Conservation (phyloP, 305 asterid genomes). For the Withania somnifera region DNA sequence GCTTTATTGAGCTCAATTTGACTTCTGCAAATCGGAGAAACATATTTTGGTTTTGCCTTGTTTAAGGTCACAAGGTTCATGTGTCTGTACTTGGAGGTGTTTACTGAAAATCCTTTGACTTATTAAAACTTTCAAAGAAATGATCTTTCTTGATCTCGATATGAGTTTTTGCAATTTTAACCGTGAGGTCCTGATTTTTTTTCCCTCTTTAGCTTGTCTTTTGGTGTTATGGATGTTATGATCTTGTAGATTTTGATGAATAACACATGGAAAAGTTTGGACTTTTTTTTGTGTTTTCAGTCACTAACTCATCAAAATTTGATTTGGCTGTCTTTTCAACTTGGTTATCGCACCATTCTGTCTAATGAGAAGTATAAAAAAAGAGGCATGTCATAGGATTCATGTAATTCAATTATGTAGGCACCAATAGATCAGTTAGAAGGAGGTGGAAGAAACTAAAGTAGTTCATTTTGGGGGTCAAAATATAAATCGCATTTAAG, state of each 20-base stretch:
- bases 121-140: neutral
- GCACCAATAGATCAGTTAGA: neutral
- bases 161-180: neutral
- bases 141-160: neutral
- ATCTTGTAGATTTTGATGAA: neutral
- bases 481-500: neutral
- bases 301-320: neutral
- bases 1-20: neutral
- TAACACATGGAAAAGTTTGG: neutral
- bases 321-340: neutral
- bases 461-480: neutral
- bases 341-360: neutral
- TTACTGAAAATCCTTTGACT: neutral
- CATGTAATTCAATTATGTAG: neutral
- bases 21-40: neutral
- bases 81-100: neutral
- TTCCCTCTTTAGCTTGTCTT: neutral
- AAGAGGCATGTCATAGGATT: neutral
- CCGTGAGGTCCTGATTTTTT: neutral
- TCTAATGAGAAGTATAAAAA: neutral
- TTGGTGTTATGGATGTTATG: neutral
- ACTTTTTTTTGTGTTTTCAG: neutral
- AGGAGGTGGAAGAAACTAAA: neutral
- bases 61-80: neutral
- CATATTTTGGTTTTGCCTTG: neutral